Base-by-base conservation (phyloP, 1,284 basidiomycete genomes). In the Leucocoprinus gongylophorus region DNA sequence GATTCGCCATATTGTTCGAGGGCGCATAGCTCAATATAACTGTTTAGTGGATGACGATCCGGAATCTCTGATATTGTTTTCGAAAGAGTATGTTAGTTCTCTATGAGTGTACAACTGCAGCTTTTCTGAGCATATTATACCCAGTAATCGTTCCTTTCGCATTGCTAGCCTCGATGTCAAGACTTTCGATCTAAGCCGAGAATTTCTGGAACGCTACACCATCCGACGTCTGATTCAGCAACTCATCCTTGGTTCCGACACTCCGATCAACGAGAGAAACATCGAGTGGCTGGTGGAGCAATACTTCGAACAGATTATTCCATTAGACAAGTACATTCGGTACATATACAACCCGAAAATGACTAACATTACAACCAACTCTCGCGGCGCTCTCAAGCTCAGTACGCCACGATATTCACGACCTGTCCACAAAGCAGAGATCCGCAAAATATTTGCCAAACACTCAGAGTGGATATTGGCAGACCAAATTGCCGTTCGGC, bases 381-480 rank as follows among this genome's bases (percentile, higher is more conserved):
- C 28, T 17, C 39, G 32, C 8, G 51, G 51, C 23, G 51, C 47
- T 17, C 15, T 45, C 5, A 26, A 8, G 13, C 39, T 53, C 15
- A 40, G 29, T 2, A 62, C 59, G 32, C 64, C 62, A 18, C 65
- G 71, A 29, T 61, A 69, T 35, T 64, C 72, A 10, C 70, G 74
- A 33, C 71, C 66, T 54, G 62, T 80, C 33, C 67, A 76, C 37
- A 65, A 54, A 37, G 68, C 74, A 20, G 74, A 78, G 56, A 61
- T 80, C 17, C 59, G 65, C 18, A 67, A 71, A 5, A 55, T 70
- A 5, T 73, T 80, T 51, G 78, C 76, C 15, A 64, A 67, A 20
- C 76, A 81, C 8, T 72, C 71, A 0, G 71, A 72, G 33, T 82
- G 80, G 80, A 55, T 82, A 6, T 59, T 79, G 37, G 68, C 72